Evolutionary conservation across 2,329 filamentous ascomycete genomes (phyloP).

Genomic region (Aureobasidium sp.): DNA sequence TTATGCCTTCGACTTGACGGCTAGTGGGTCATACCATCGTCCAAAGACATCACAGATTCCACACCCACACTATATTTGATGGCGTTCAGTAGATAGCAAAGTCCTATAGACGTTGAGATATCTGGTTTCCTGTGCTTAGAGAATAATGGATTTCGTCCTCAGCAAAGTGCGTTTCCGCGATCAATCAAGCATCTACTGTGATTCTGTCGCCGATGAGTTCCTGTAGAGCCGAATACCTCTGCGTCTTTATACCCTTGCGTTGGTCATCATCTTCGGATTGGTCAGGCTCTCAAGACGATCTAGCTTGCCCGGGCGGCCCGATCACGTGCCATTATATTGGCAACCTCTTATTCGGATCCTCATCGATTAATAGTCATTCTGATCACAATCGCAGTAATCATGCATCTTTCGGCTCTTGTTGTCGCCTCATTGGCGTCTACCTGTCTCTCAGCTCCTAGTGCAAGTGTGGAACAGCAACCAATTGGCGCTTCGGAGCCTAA

Average conservation of each 20-base stretch:
- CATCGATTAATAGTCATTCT: background rate
- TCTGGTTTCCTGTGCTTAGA: background rate
- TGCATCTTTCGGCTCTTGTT: conserved; percentile 2
- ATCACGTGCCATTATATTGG: background rate
- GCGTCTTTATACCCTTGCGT: background rate
- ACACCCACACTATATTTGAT: background rate
- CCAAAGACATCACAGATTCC: no score
- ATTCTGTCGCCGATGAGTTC: background rate
- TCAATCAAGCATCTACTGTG: background rate
- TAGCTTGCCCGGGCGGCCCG: background rate
- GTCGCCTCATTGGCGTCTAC: background rate
- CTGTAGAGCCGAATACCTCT: background rate
- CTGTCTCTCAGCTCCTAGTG: background rate
- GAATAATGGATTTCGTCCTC: background rate
- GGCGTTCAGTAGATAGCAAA: background rate
- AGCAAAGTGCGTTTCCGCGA: background rate
- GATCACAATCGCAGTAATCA: background rate
- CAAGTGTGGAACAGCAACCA: background rate
- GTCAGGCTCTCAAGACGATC: no score
- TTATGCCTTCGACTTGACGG: background rate
- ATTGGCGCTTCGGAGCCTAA: background rate
- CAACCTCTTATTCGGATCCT: background rate
- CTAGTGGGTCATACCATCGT: background rate
- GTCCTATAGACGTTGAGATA: background rate
- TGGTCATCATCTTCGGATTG: background rate